Percentiles rank a stretch among this genome's conserved stretches.
Conservation (phyloP, 106 monocot genomes). For the Posidonia australis region DNA sequence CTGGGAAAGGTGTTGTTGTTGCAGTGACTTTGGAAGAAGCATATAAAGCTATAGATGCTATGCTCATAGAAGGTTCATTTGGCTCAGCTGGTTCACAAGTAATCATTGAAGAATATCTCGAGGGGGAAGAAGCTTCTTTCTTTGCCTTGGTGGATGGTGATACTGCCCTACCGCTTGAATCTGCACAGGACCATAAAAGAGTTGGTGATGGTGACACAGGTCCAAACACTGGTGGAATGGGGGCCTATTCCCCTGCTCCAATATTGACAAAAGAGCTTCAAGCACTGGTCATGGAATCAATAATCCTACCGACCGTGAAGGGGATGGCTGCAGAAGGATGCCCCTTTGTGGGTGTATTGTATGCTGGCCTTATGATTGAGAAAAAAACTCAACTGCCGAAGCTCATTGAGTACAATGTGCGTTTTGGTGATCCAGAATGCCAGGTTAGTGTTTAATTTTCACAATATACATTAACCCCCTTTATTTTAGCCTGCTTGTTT, state of each 20-base stretch:
- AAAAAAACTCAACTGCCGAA: slow-evolving; percentile 69
- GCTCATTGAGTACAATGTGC: slow-evolving; percentile 95
- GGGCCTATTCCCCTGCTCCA: slow-evolving; percentile 92
- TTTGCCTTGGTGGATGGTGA: slow-evolving; percentile 91
- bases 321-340: slow-evolving; percentile 90
- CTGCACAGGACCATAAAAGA: slow-evolving; percentile 91
- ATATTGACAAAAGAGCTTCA: slow-evolving; percentile 67
- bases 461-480: too few relatives aligned
- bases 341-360: slow-evolving; percentile 84
- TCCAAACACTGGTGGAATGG: slow-evolving; percentile 94
- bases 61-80: slow-evolving; percentile 57
- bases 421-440: slow-evolving; percentile 98
- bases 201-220: slow-evolving; percentile 91
- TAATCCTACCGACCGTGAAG: slow-evolving; percentile 81
- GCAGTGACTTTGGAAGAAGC: slow-evolving; percentile 75
- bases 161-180: slow-evolving; percentile 78
- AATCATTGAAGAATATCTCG: slow-evolving; percentile 83
- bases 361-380: slow-evolving; percentile 98
- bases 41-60: slow-evolving; percentile 66
- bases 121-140: slow-evolving; percentile 96
- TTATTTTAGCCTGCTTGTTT: too few relatives aligned
- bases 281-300: slow-evolving; percentile 69
- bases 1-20: slow-evolving; percentile 88
- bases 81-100: slow-evolving; percentile 83
- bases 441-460: slow-evolving; percentile 36